phyloP scores from a whole-genome alignment of 73 alveolate genomes.

The Effrenium voratum region DNA sequence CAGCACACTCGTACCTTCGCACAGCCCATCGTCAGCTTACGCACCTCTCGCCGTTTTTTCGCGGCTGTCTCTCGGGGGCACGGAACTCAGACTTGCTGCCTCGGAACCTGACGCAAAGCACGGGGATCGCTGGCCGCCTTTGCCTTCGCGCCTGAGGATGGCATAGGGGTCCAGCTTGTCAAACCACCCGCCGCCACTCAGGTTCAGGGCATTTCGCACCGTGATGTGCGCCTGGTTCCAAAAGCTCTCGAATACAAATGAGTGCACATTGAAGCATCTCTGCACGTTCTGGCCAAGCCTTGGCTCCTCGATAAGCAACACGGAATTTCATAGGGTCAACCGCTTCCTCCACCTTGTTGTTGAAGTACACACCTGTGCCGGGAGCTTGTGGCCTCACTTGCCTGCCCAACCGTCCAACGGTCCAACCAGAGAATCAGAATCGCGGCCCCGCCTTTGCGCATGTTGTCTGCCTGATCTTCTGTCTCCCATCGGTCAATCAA shows the following conservation, averaged over 20 bases:
- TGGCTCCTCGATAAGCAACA: slow-evolving; percentile 87
- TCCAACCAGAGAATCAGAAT: background rate
- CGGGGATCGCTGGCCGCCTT: too few species aligned
- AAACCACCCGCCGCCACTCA: slow-evolving; percentile 93
- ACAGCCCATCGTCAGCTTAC: background rate
- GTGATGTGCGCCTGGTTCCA: slow-evolving; percentile 44
- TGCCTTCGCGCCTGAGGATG: slow-evolving; percentile 45
- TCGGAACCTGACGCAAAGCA: too few species aligned
- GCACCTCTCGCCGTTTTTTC: background rate
- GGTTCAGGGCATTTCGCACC: slow-evolving; percentile 76
- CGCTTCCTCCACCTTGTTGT: slow-evolving; percentile 61
- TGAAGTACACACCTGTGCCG: slow-evolving; percentile 34
- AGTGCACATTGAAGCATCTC: background rate
- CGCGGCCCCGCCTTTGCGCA: slow-evolving; percentile 66
- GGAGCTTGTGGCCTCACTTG: too few species aligned
- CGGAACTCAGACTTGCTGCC: background rate
- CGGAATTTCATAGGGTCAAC: slow-evolving; percentile 90
- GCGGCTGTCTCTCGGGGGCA: background rate
- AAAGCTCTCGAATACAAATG: background rate
- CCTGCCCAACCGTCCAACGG: background rate
- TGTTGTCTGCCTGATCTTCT: slow-evolving; percentile 70
- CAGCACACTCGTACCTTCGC: slow-evolving; percentile 80
- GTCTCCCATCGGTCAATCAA: slow-evolving; percentile 84
- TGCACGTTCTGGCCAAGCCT: slow-evolving; percentile 9
- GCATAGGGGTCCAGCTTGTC: slow-evolving; percentile 93